Evolutionary conservation across 164 flowering plant species (phyloP), one percentile per base, ranked within the genome.

Genomic region (Dillenia suffruticosa): DNA sequence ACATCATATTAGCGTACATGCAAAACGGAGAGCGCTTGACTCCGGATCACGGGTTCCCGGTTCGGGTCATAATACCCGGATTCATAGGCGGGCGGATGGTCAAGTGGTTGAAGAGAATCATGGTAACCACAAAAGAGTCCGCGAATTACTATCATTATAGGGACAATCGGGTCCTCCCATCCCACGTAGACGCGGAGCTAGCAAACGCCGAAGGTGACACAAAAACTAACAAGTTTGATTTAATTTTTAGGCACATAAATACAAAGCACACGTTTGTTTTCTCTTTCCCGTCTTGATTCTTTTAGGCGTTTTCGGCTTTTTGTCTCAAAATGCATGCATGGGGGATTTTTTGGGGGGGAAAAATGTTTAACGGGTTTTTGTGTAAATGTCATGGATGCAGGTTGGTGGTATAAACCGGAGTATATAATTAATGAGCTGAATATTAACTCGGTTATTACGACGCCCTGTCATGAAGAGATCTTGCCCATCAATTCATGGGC

Each of bases 331-430:
- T 5, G 40, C 7, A 32, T 32, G 40, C 40, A 32, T 32, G 40
- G 40, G 40, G 32, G 40, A 32, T 32, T 32, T 32, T 32, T 32
- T 5, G 40, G 40, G 40, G 40, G 40, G 22, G 1, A 19, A 32
- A 32, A 32, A 32, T 4, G 40, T 5, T 32, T 32, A 32, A 32
- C 40, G 0, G 0, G 40, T 32, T 6, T 6, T 32, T 5, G 7
- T 0, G 40, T 6, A 32, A 32, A 32, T 32, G 40, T 32, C 5
- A 32, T 32, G 40, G 13, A 3, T 57, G 76, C 72, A 95, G 99
- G 88, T n/a, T 95, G 97, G 99, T 95, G 99, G 99, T 95, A 91
- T 61, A 95, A 91, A 75, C 96, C 96, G 19, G 99, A 95, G 71
- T 74, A 83, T 72, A 85, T 86, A n/a, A 91, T 95, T 58, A 89